Evolutionary conservation across 1,284 basidiomycete genomes (phyloP).

Genomic region (Apiotrichum sp.): DNA sequence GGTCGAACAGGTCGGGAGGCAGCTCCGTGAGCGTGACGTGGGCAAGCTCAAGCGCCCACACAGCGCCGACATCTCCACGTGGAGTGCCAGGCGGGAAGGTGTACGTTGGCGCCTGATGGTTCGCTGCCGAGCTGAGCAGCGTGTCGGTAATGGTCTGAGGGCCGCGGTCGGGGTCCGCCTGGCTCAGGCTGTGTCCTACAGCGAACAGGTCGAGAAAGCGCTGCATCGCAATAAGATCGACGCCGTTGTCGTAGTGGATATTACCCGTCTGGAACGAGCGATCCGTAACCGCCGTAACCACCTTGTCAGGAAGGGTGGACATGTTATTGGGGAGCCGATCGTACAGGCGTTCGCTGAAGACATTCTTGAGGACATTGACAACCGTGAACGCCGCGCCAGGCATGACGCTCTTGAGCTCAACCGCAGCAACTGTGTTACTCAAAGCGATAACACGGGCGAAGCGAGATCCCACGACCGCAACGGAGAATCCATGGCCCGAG

Average conservation of each 20-base stretch:
- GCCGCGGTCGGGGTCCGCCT: not conserved
- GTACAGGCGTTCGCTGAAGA: not conserved
- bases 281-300: not conserved
- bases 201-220: not conserved
- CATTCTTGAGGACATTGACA: not conserved
- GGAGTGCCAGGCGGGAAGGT: not conserved
- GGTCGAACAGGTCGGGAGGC: not conserved
- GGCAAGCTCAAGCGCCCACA: not conserved
- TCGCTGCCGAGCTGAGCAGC: not conserved
- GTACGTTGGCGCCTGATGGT: not conserved
- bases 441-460: not conserved
- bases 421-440: not conserved
- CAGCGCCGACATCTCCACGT: not conserved
- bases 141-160: not conserved
- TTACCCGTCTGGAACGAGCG: not conserved
- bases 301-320: not conserved
- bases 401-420: not conserved
- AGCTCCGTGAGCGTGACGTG: not conserved
- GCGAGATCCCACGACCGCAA: not conserved
- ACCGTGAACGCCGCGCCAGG: not conserved
- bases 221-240: not conserved
- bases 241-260: not conserved
- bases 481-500: not conserved
- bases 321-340: not conserved
- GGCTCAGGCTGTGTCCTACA: not conserved